These are phyloP conservation scores for Trichoderma endophyticum DNA, from an alignment of 2,329 filamentous ascomycete genomes.

Conservation along the genomic window DNA sequence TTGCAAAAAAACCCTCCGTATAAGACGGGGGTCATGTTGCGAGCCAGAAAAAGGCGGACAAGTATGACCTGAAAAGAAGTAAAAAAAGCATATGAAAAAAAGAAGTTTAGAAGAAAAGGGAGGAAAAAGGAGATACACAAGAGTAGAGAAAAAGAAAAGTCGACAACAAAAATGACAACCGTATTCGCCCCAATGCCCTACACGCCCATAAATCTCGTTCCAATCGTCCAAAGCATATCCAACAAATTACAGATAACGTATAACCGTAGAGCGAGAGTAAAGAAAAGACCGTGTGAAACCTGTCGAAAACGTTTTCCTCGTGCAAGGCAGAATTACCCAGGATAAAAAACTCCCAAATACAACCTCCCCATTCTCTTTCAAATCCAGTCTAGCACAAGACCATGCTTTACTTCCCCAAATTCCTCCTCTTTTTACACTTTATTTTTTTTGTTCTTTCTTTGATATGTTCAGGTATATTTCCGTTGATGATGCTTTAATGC, in stretches of 20 bases:
- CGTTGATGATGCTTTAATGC: constrained; percentile 14
- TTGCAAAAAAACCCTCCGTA: not conserved
- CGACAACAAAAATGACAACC: not conserved
- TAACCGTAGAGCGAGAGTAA: constrained; percentile 4
- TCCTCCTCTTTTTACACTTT: not conserved
- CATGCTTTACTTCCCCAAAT: not conserved
- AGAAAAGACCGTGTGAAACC: constrained; percentile 10
- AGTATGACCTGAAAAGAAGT: not conserved
- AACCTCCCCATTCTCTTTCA: not conserved
- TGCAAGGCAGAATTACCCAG: not conserved
- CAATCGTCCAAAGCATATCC: constrained; percentile 4
- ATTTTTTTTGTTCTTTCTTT: not conserved
- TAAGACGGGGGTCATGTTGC: not conserved
- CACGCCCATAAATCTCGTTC: constrained; percentile 11
- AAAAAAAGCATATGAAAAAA: not conserved
- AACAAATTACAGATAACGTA: not conserved
- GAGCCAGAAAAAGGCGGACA: not conserved
- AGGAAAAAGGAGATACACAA: not conserved
- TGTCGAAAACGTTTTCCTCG: constrained; percentile 12
- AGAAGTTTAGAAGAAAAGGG: not conserved
- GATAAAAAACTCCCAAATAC: not conserved
- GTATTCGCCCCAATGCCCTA: not conserved
- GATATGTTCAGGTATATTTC: not conserved
- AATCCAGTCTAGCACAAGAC: not conserved
- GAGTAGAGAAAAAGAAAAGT: not conserved